Evolutionary conservation across 176 grass and related monocot genomes (phyloP).

Genomic region (Avena atlantica): DNA sequence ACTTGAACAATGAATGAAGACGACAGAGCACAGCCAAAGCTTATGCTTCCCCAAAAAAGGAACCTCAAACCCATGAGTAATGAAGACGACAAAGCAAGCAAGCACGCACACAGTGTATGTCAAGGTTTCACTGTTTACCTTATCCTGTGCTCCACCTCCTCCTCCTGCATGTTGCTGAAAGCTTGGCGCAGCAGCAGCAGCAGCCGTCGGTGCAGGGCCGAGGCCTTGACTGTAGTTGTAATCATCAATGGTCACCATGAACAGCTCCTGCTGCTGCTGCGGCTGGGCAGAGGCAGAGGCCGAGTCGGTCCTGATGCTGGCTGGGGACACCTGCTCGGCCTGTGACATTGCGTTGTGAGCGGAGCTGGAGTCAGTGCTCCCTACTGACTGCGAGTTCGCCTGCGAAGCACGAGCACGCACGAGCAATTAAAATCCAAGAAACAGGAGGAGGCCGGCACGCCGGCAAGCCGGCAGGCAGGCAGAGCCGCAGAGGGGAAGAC

Average conservation of each 20-base stretch:
- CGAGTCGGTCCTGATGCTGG: conserved; percentile 55
- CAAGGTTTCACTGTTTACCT: conserved; percentile 48
- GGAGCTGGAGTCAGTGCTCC: conserved; percentile 86
- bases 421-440: conserved; percentile 46
- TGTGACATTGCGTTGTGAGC: conserved; percentile 68
- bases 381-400: conserved; percentile 69
- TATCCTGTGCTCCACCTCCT: conserved; percentile 42
- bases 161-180: conserved; percentile 49
- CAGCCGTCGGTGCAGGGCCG: neutral
- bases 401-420: conserved; percentile 32
- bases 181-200: conserved; percentile 43
- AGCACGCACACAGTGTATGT: neutral
- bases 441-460: conserved; percentile 37
- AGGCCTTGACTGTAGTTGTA: conserved; percentile 61
- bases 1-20: conserved; percentile 19
- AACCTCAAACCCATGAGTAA: neutral
- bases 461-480: neutral
- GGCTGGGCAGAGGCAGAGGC: conserved; percentile 31
- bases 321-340: conserved; percentile 62
- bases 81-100: conserved; percentile 23
- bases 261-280: conserved; percentile 50
- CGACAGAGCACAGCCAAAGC: conserved; percentile 5
- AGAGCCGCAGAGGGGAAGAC: conserved; percentile 17
- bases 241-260: conserved; percentile 78
- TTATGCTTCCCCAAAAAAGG: neutral